Conservation (phyloP, 441 rosid species). For the Gossypium schwendimanii region DNA sequence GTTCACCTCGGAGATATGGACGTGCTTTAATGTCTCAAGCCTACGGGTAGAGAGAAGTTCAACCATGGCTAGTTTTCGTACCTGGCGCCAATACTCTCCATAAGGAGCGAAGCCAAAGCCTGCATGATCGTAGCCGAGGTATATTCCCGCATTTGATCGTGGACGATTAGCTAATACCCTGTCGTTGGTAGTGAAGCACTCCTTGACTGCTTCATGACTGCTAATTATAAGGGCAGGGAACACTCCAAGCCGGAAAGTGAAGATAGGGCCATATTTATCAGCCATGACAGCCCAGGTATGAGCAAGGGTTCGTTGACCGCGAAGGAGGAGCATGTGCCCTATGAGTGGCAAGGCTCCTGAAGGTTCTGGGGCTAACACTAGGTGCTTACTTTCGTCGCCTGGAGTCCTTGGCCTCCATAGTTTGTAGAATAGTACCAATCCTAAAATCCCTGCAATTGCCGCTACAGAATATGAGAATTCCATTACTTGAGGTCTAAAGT, state of each 20-base stretch:
- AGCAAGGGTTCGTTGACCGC: conserved; percentile 18
- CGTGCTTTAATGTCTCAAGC: conserved; percentile 22
- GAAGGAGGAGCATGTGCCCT: conserved; percentile 39
- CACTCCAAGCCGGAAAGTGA: conserved; percentile 23
- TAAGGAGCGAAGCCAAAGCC: conserved; percentile 33
- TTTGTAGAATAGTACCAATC: not conserved
- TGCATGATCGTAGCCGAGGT: conserved; percentile 34
- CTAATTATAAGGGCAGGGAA: conserved; percentile 21
- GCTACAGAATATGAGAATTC: not conserved
- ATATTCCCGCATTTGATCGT: conserved; percentile 20
- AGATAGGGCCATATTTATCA: conserved; percentile 30
- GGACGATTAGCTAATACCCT: conserved; percentile 29
- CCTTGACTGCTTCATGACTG: conserved; percentile 23
- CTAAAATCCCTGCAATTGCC: not conserved
- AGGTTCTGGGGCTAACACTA: conserved; percentile 27
- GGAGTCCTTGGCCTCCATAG: not conserved
- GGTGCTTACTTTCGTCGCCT: not conserved
- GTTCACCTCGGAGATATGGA: conserved; percentile 21
- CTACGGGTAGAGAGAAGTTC: conserved; percentile 33
- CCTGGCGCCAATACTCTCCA: conserved; percentile 34
- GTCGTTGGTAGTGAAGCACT: conserved; percentile 36
- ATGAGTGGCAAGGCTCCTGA: conserved; percentile 32
- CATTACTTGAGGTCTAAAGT: not conserved
- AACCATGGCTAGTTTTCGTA: conserved; percentile 34
- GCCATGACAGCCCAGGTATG: conserved; percentile 27